Conservation (phyloP, 352 stramenopile species). For the Pythium brachiatum region DNA sequence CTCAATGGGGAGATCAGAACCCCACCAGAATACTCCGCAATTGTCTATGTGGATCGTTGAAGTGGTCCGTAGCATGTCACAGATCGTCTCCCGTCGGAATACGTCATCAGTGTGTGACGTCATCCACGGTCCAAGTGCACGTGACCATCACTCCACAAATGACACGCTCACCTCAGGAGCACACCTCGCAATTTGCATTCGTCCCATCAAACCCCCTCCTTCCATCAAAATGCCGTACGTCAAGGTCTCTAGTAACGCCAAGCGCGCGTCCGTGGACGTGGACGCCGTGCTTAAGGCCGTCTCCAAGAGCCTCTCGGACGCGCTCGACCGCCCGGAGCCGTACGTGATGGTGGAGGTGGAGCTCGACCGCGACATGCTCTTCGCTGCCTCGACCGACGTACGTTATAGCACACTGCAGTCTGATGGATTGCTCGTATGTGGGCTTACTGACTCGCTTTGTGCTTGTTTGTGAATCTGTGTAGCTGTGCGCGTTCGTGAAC, state of each 20-base stretch:
- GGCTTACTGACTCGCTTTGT: background rate
- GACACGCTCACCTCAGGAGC: no score
- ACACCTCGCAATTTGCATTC: background rate
- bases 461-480: background rate
- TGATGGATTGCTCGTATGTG: no score
- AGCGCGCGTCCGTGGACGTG: conserved; percentile 32
- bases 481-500: conserved; percentile 29
- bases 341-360: conserved; percentile 43
- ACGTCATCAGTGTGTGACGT: no score
- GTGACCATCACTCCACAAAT: no score
- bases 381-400: conserved; percentile 36
- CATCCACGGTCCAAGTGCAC: no score
- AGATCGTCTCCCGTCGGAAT: no score
- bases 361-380: conserved; percentile 38
- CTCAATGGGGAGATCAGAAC: no score
- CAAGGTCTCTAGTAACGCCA: conserved; percentile 41
- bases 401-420: background rate
- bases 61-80: no score
- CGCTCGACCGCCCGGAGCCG: conserved; percentile 34
- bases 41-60: no score
- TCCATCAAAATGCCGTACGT: conserved; percentile 37
- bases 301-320: conserved; percentile 37
- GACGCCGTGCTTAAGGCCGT: conserved; percentile 28
- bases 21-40: no score
- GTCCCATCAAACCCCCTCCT: background rate